Percentiles rank a stretch among this genome's conserved stretches.
These are phyloP conservation scores for Zea luxurians DNA, from an alignment of 176 grass and related monocot species.

Conservation along the genomic window DNA sequence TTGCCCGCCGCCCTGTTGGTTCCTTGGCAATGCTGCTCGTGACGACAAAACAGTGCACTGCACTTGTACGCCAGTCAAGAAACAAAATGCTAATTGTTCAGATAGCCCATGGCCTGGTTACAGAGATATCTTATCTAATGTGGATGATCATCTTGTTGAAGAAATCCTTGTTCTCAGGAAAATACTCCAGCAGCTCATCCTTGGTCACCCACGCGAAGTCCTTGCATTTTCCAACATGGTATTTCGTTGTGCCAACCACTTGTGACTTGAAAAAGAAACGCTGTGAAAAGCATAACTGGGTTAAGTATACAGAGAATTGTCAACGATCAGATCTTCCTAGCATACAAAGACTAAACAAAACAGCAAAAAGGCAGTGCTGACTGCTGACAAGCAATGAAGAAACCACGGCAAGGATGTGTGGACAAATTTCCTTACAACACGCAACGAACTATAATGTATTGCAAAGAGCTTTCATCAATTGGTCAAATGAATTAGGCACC, in stretches of 20 bases:
- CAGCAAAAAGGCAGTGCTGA: neutral
- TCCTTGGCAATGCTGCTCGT: neutral
- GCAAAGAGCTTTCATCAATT: neutral
- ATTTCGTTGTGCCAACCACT: conserved; percentile 62
- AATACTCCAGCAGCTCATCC: conserved; percentile 77
- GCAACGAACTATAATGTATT: neutral
- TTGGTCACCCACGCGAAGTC: conserved; percentile 93
- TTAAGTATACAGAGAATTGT: neutral
- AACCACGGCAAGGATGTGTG: conserved; percentile 2
- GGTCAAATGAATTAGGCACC: conserved; percentile 44
- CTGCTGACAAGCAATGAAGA: neutral
- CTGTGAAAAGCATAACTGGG: conserved; percentile 38
- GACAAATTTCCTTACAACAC: neutral
- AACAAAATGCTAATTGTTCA: conserved; percentile 1
- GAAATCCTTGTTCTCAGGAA: conserved; percentile 65
- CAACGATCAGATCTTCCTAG: neutral
- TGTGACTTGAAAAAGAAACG: conserved; percentile 98
- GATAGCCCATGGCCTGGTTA: neutral
- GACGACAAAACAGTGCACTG: neutral
- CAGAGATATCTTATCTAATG: conserved; percentile 58
- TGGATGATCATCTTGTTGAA: conserved; percentile 90
- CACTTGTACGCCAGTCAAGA: conserved; percentile 15
- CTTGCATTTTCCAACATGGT: conserved; percentile 64
- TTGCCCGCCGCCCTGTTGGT: neutral
- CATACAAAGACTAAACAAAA: conserved; percentile 1